Base-by-base conservation (phyloP, 2,329 filamentous ascomycete genomes). In the Dothideomycetes sp. region DNA sequence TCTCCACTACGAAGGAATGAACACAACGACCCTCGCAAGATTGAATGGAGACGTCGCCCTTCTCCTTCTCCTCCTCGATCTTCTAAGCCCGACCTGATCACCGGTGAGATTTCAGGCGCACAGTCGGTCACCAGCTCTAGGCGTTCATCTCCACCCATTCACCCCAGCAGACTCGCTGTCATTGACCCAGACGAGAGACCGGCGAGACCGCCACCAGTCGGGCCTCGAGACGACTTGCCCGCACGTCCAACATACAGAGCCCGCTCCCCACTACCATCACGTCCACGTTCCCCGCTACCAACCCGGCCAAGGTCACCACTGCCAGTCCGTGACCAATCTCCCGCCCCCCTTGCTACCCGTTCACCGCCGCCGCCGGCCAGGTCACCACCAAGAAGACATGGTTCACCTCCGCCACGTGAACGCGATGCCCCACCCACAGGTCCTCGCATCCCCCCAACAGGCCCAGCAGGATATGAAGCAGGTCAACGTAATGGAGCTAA, bases 81-180 rank as follows among this genome's bases (percentile, higher is more conserved):
- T 15, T 40, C 41, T n/a, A 50, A 51, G 37, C 49, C 49, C 19
- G 54, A 56, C 30, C 52, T 53, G 33, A 31, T 47, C 2, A 68
- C 68, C 24, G 66, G 65, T 30, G 66, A 70, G 37, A 63, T 65
- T 31, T 74, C 71, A 16, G 70, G 66, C 16, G 60, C 68, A 41
- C 70, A 68, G 30, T 79, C 77, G 7, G 68, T 60, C 15, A 58
- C 67, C 15, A 76, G 72, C 19, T 80, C 77, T 16, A 69, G 75
- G 41, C 67, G 74, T 36, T 78, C 77, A 7, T 80, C 77, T 4
- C 77, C 77, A 12, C 71, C 63, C 10, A 58, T 71, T 11, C 72
- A 76, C 49, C 66, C 68, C 12, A 77, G 75, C 47, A 66, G 72
- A 48, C 53, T 64, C 36, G 65, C 61, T 35, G 51, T 43, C 10